Percentiles rank a stretch among this genome's conserved stretches.
Conservation (phyloP, 345 rosid genomes). For the Geranium rotundifolium region DNA sequence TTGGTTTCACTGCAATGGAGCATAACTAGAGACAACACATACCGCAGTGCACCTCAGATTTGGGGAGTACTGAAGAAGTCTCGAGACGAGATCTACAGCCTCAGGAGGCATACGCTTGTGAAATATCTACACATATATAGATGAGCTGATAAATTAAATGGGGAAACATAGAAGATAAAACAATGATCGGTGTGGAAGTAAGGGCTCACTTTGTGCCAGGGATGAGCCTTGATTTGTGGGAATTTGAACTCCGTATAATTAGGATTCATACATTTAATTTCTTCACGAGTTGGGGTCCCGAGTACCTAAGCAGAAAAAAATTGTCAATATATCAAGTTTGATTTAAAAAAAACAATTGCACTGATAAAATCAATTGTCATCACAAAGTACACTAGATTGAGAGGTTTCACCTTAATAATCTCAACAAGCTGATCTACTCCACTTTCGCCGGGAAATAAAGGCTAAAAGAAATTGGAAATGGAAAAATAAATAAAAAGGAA, state of each 20-base stretch:
- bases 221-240: slow-evolving; percentile 18
- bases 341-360: too few relatives aligned
- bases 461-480: slow-evolving; percentile 7
- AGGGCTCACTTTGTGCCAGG: slow-evolving; percentile 20
- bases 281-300: slow-evolving; percentile 20
- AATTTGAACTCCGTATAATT: slow-evolving; percentile 19
- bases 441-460: slow-evolving; percentile 19
- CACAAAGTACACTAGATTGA: background rate
- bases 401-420: slow-evolving; percentile 13
- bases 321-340: background rate
- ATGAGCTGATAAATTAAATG: background rate
- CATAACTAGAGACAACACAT: slow-evolving; percentile 3
- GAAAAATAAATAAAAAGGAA: background rate
- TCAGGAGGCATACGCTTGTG: slow-evolving; percentile 21
- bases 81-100: slow-evolving; percentile 18
- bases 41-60: slow-evolving; percentile 14
- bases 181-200: background rate
- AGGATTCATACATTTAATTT: slow-evolving; percentile 21
- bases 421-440: slow-evolving; percentile 22
- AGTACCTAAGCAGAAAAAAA: slow-evolving; percentile 6
- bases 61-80: slow-evolving; percentile 21
- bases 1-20: background rate
- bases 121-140: slow-evolving; percentile 8
- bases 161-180: background rate
- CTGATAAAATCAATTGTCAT: background rate